Base-by-base conservation (phyloP, 1,139 yeast genomes). In the Lizanozyma gosingica region DNA sequence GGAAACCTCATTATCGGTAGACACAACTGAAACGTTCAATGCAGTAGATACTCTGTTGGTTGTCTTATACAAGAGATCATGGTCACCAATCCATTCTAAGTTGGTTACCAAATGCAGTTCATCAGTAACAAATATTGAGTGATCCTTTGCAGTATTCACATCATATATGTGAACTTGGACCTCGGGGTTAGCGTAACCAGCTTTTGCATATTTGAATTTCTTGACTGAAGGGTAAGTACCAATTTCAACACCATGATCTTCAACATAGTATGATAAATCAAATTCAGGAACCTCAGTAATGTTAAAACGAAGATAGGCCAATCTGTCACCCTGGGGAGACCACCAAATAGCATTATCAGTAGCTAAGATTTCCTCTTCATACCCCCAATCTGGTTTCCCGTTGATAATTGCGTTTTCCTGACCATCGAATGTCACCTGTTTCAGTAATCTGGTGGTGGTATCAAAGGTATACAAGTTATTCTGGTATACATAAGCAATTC, bases 301-400 rank as follows among this genome's bases (percentile, higher is more conserved):
- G 56, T 92, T 76, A 15, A 85, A 68, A 35, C 73, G 69, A 36
- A 85, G 69, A 54, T 68, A 92, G 0, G 88, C 74, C 39, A 92
- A 54, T 44, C 69, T 65, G 4, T 75, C 58, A 46, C 84, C 88
- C 50, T 82, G 78, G 0, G 84, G 83, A 14, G 92, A 72, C 96
- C 97, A 92, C 95, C 96, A 92, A 17, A 87, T 59, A 2, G 94
- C 78, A 36, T 64, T 64, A 48, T 83, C 86, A 4, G 69, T 64
- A 0, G 74, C 70, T 3, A 82, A 58, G 1, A 92, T 88, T 53
- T 94, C 98, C 53, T 94, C 98, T 57, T 92, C 98, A 55, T 92
- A 92, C 1, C 92, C 86, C 98, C 98, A 92, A 53, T 92, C 98
- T 0, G 97, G 83, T 46, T 78, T 82, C 0, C 95, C 99, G 54